phyloP scores from a whole-genome alignment of 805 yeast genomes.

The Babjeviella inositovora region DNA sequence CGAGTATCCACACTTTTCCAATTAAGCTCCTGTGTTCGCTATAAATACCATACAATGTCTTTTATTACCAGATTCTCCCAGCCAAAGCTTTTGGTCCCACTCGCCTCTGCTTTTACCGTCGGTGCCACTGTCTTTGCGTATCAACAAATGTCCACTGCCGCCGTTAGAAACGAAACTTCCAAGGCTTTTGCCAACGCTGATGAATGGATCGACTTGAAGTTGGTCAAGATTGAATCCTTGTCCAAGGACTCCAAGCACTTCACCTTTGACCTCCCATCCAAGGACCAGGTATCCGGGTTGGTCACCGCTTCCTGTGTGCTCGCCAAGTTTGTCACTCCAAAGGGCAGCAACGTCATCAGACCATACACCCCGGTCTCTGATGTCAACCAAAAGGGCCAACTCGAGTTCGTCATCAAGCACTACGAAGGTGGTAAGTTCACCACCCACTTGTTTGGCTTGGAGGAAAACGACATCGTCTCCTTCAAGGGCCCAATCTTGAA shows the following conservation, averaged over 20 bases:
- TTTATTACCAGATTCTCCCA: constrained; percentile 8
- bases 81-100: constrained; percentile 13
- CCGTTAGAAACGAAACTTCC: constrained; percentile 16
- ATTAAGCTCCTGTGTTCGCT: too few species aligned
- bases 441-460: constrained; percentile 50
- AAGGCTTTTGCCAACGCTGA: constrained; percentile 45
- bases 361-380: constrained; percentile 73
- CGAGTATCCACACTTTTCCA: too few species aligned
- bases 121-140: constrained; percentile 14
- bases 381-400: constrained; percentile 48
- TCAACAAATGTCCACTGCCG: constrained; percentile 6
- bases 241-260: constrained; percentile 44
- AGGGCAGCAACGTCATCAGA: constrained; percentile 79
- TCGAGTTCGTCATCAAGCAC: constrained; percentile 71
- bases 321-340: constrained; percentile 68
- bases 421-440: constrained; percentile 82
- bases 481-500: constrained; percentile 91
- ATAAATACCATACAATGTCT: constrained; percentile 9
- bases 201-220: constrained; percentile 59
- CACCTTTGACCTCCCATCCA: constrained; percentile 50
- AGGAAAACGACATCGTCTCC: constrained; percentile 66
- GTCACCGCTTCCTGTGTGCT: constrained; percentile 65
- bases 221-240: constrained; percentile 10
- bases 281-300: constrained; percentile 62
- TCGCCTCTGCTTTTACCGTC: constrained; percentile 16